Conservation (phyloP, 768 basidiomycete species). For the Plicaturopsis crispa region DNA sequence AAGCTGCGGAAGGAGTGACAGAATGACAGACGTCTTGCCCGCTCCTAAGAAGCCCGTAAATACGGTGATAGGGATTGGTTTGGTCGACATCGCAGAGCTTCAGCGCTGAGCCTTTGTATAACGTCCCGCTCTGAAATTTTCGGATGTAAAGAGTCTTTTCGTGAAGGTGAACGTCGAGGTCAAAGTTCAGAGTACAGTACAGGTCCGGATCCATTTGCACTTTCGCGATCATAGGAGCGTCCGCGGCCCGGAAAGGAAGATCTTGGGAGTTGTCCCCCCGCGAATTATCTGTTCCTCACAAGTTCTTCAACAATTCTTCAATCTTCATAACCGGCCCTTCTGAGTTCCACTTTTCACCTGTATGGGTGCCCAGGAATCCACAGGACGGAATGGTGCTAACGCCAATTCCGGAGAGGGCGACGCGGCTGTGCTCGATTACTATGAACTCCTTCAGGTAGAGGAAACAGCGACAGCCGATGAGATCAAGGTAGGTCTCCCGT, state of each 20-base stretch:
- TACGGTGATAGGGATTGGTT: slow-evolving; percentile 76
- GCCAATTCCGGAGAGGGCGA: slow-evolving; percentile 15
- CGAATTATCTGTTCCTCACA: too few species aligned
- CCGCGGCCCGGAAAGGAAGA: too few species aligned
- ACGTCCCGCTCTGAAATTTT: background rate
- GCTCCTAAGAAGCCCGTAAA: slow-evolving; percentile 93
- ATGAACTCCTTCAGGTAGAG: slow-evolving; percentile 71
- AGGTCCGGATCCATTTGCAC: too few species aligned
- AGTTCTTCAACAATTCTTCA: too few species aligned
- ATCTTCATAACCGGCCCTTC: too few species aligned
- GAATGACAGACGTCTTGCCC: slow-evolving; percentile 75
- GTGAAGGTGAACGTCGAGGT: too few species aligned
- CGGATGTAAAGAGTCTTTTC: too few species aligned
- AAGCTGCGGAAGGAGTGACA: slow-evolving; percentile 74
- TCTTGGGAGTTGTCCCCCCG: too few species aligned
- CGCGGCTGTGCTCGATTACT: slow-evolving; percentile 54
- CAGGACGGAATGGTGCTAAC: slow-evolving; percentile 23
- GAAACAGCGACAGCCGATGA: slow-evolving; percentile 83
- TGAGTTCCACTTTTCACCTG: too few species aligned
- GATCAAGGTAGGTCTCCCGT: slow-evolving; percentile 55
- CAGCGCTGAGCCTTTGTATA: too few species aligned
- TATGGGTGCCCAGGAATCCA: slow-evolving; percentile 75
- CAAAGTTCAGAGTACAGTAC: too few species aligned
- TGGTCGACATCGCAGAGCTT: slow-evolving; percentile 1
- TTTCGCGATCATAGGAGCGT: too few species aligned